Evolutionary conservation across 2,329 filamentous ascomycete species (phyloP).

Genomic region (Tolypocladium nubicola): DNA sequence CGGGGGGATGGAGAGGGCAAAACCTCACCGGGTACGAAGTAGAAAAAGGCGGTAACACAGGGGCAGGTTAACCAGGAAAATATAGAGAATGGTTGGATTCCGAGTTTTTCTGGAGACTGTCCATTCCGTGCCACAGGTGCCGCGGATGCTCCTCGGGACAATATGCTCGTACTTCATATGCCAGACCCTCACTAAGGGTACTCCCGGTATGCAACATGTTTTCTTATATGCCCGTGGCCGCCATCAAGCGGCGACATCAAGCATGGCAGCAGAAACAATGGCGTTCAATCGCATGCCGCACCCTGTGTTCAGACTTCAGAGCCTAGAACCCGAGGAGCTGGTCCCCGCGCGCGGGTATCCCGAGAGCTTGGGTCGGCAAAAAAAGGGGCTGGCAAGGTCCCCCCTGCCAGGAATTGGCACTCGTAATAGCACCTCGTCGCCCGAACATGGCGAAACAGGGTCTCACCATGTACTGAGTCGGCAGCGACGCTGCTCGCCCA

Average conservation of each 20-base stretch:
- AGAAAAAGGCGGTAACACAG: background rate
- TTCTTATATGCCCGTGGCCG: background rate
- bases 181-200: too few species aligned
- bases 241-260: background rate
- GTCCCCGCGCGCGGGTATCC: slow-evolving; percentile 14
- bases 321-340: slow-evolving; percentile 15
- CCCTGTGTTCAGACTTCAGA: background rate
- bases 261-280: background rate
- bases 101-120: background rate
- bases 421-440: background rate
- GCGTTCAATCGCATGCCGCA: background rate
- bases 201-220: background rate
- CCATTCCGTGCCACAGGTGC: background rate
- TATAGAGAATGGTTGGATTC: background rate
- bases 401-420: slow-evolving; percentile 9
- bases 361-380: slow-evolving; percentile 24
- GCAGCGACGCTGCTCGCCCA: background rate
- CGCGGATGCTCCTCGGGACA: too few species aligned
- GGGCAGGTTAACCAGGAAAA: background rate
- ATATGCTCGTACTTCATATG: too few species aligned
- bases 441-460: background rate
- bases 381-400: slow-evolving; percentile 17
- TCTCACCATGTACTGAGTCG: background rate
- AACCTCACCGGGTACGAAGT: background rate
- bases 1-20: background rate